Evolutionary conservation across 23 red algal genomes (phyloP), one percentile per base, ranked within the genome.

Genomic region (Gracilaria caudata): DNA sequence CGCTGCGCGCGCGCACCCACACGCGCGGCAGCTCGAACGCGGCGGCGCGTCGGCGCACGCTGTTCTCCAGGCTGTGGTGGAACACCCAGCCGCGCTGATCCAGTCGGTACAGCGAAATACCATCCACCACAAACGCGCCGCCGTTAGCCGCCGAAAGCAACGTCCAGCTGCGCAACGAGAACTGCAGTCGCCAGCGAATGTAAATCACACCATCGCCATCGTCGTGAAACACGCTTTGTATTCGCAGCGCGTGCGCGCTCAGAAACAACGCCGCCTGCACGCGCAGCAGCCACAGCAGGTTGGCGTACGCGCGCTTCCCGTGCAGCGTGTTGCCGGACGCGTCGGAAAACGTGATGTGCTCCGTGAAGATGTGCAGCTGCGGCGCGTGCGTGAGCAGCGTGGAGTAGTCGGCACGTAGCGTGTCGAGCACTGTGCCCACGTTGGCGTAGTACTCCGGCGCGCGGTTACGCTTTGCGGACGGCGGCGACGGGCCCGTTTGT

Each of bases 381-480:
- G 94, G 93, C 53, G 80, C 87, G 29, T 43, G 54, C n/a, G 51
- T 68, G 56, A 99, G 66, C 79, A 99, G 36, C 7, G 56, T 28
- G 11, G 92, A 87, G 64, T 99, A 99, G 80, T 95, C 92, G 16
- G 71, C 71, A 36, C 97, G 88, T 9, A 99, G 73, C 7, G 86
- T 90, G 70, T 96, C 94, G 45, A 96, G 95, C 29, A 95, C 86
- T 6, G 61, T 82, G 58, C 97, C 97, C n/a, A 94, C 79, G 73
- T 99, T 99, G 47, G 89, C 97, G 73, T 87, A 55, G 75, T 90
- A 99, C 51, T 95, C 97, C 0, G 93, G 84, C 39, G 87, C 35
- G 23, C 79, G 68, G 25, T 12, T n/a, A n/a, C n/a, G n/a, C n/a
- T n/a, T n/a, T n/a, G n/a, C n/a, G n/a, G n/a, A n/a, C 23, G 7